Base-by-base conservation (phyloP, 805 yeast genomes). In the Barnettozyma californica region DNA sequence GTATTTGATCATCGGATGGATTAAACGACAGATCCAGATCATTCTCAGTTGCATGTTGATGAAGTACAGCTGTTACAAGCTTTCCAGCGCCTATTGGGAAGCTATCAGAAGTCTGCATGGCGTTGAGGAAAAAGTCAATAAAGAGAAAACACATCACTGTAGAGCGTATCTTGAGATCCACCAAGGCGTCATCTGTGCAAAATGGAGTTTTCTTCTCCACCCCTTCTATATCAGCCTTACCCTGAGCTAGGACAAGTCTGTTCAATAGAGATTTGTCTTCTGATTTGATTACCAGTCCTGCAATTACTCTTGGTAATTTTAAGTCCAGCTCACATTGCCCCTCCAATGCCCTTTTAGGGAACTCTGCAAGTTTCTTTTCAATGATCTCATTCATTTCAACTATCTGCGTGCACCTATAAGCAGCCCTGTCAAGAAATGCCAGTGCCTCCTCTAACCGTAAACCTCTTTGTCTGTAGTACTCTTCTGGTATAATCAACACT, bases 401-500 rank as follows among this genome's bases (percentile, higher is more conserved):
- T 2, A 60, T 47, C 11, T 62, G 62, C 3, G 59, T 51, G 49
- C 68, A 65, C 47, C 66, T 69, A 49, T 67, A 75, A 45, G 60
- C 61, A 1, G 71, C 65, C 9, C 62, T 64, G 41, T 64, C 61
- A 47, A 78, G 54, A 55, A 69, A 75, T 8, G 59, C 58, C 34
- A 77, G 52, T 1, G 80, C 68, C 48, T 77, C 76, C 4, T 57
- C 46, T 29, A 72, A 57, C 7, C 53, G 53, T 41, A 78, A 54
- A 20, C 71, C 69, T 41, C 69, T 59, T 16, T 62, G 55, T 5
- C 56, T 53, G 36, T 65, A 63, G 47, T 60, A 73, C 5, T 63
- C 61, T 16, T 63, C 58, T 2, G 81, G 80, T 9, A 76, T 69
- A 19, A 69, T 52, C 46, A 68, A 55, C 13, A 75, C 57, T 19